Evolutionary conservation across 345 rosid genomes (phyloP).

Genomic region (Populus alba): DNA sequence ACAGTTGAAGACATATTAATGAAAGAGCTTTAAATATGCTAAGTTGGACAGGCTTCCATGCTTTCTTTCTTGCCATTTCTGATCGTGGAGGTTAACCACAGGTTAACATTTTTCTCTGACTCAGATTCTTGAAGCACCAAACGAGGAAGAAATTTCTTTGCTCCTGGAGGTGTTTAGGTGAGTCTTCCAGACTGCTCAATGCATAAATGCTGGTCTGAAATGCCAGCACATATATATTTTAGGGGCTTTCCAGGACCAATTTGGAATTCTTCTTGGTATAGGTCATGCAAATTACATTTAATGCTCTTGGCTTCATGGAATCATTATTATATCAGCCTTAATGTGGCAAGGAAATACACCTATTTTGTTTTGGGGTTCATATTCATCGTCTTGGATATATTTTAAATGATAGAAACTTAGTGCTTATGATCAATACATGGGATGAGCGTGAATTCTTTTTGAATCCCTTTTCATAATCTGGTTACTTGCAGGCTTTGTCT

Average conservation of each 20-base stretch:
- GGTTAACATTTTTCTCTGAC: slow-evolving; percentile 26
- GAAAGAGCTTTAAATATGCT: neutral
- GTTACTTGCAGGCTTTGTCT: slow-evolving; percentile 60
- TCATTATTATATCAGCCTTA: neutral
- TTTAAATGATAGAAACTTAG: neutral
- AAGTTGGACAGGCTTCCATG: neutral
- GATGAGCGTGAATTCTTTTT: slow-evolving; percentile 4
- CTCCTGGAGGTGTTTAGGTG: slow-evolving; percentile 84
- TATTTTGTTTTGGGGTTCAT: slow-evolving; percentile 4
- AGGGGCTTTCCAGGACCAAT: neutral
- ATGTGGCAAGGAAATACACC: neutral
- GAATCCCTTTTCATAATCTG: neutral
- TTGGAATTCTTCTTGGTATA: neutral
- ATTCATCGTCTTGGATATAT: slow-evolving; percentile 5
- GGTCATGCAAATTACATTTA: slow-evolving; percentile 3
- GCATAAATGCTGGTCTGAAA: slow-evolving; percentile 7
- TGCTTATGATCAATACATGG: neutral
- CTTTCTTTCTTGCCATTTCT: slow-evolving; percentile 12
- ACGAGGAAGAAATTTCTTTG: slow-evolving; percentile 80
- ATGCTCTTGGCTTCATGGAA: neutral
- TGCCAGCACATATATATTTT: neutral
- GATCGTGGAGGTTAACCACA: slow-evolving; percentile 17
- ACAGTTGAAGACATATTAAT: neutral
- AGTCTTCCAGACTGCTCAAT: slow-evolving; percentile 26
- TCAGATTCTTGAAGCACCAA: slow-evolving; percentile 97